Percentiles rank a stretch among this genome's conserved stretches.
Evolutionary conservation across 177 flowering plant species (phyloP).

Genomic region (Vitis hybrid): DNA sequence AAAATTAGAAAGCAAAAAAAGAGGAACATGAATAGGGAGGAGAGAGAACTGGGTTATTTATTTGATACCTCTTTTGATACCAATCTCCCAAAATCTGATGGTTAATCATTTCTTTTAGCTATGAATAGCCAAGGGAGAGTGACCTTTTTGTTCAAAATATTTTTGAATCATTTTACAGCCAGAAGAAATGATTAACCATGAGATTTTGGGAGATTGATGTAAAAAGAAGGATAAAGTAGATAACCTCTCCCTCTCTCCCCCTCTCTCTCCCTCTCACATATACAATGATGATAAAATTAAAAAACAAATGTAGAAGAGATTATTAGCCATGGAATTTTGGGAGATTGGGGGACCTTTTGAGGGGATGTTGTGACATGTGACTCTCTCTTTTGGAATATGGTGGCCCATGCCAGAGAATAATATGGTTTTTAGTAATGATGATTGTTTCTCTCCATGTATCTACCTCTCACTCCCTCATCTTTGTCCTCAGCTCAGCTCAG

Average conservation of each 20-base stretch:
- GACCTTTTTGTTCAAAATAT: neutral
- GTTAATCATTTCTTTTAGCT: neutral
- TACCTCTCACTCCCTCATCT: slow-evolving; percentile 9
- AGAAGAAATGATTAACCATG: slow-evolving; percentile 14
- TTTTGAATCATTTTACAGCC: slow-evolving; percentile 13
- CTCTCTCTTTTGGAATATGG: slow-evolving; percentile 41
- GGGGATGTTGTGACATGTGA: slow-evolving; percentile 46
- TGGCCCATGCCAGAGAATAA: slow-evolving; percentile 57
- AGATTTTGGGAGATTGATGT: slow-evolving; percentile 14
- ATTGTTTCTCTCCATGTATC: slow-evolving; percentile 7
- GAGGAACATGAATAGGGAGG: too few species aligned
- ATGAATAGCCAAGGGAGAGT: too few species aligned
- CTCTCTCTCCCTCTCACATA: neutral
- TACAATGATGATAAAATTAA: neutral
- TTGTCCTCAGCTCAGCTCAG: neutral
- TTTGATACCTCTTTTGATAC: too few species aligned
- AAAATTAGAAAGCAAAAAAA: too few species aligned
- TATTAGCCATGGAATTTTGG: slow-evolving; percentile 35
- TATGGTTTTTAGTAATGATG: slow-evolving; percentile 53
- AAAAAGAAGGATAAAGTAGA: neutral
- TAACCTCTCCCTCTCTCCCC: neutral
- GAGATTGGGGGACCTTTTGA: slow-evolving; percentile 25
- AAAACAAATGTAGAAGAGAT: slow-evolving; percentile 17
- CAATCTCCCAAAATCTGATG: too few species aligned
- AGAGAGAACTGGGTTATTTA: too few species aligned